These are phyloP conservation scores for Allomyces arbusculus DNA, from an alignment of 192 early-diverging fungal species.

Conservation along the genomic window DNA sequence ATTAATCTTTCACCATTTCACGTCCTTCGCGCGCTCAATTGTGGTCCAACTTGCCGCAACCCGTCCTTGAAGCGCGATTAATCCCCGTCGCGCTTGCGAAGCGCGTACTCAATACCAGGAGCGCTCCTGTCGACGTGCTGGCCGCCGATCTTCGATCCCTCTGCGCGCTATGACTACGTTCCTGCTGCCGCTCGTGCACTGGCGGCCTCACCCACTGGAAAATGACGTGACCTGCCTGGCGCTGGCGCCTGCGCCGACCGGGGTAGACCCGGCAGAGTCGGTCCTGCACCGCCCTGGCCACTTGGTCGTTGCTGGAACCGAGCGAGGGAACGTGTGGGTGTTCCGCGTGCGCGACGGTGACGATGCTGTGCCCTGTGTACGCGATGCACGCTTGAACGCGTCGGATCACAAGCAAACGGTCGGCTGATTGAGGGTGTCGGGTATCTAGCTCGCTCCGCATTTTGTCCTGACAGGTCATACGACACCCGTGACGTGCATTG, in stretches of 20 bases:
- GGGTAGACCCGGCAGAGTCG: no score
- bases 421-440: no score
- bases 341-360: not conserved
- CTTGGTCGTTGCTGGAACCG: not conserved
- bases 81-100: no score
- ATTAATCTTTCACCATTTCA: no score
- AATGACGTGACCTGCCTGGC: not conserved
- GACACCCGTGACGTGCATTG: not conserved
- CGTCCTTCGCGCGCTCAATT: no score
- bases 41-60: no score
- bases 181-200: not conserved
- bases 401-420: no score
- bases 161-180: not conserved
- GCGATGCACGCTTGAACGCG: not conserved
- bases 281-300: no score
- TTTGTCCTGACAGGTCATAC: not conserved
- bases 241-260: not conserved
- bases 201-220: not conserved
- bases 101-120: no score
- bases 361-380: not conserved
- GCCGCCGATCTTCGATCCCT: no score
- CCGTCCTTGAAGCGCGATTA: no score
- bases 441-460: not conserved
- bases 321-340: not conserved
- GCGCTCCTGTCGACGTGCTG: no score